A percentile compares a stretch with the other conserved stretches of the same genome.
These are phyloP conservation scores for Dipteronia dyeriana DNA, from an alignment of 345 rosid genomes.

Conservation along the genomic window DNA sequence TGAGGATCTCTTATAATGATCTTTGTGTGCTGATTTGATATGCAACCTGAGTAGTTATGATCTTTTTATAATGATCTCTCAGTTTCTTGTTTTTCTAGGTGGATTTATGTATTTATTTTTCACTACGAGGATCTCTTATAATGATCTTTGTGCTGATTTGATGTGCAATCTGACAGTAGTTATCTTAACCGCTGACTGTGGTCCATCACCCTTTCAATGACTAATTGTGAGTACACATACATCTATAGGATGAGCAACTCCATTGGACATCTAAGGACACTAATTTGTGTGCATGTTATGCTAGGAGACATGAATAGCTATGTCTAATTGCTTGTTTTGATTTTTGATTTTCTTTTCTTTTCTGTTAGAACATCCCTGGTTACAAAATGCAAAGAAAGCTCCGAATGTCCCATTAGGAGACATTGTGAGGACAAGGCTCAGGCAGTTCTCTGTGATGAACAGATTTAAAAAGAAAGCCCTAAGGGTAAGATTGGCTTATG, in stretches of 20 bases:
- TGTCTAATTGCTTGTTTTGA: conserved; percentile 14
- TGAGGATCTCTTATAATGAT: too few relatives aligned
- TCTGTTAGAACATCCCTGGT: conserved; percentile 83
- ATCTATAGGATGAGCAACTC: not conserved
- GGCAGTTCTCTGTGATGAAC: conserved; percentile 94
- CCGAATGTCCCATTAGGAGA: conserved; percentile 97
- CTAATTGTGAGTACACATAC: not conserved
- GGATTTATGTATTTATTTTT: not conserved
- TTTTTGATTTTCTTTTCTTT: conserved; percentile 14
- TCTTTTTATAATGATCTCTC: too few relatives aligned
- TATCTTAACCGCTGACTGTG: not conserved
- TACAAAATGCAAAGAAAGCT: conserved; percentile 94
- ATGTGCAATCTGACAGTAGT: not conserved
- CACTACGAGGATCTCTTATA: not conserved
- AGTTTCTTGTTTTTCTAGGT: not conserved
- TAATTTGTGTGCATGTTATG: not conserved
- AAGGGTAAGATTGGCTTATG: conserved; percentile 48
- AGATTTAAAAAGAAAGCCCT: conserved; percentile 94
- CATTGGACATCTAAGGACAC: not conserved
- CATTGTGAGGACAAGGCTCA: conserved; percentile 87
- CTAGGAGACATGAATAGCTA: not conserved
- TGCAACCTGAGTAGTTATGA: too few relatives aligned
- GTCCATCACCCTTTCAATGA: not conserved
- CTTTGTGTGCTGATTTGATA: too few relatives aligned
- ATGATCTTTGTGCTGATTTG: not conserved